Base-by-base conservation (phyloP, 2,329 filamentous ascomycete species). In the Colletotrichum kahawae region DNA sequence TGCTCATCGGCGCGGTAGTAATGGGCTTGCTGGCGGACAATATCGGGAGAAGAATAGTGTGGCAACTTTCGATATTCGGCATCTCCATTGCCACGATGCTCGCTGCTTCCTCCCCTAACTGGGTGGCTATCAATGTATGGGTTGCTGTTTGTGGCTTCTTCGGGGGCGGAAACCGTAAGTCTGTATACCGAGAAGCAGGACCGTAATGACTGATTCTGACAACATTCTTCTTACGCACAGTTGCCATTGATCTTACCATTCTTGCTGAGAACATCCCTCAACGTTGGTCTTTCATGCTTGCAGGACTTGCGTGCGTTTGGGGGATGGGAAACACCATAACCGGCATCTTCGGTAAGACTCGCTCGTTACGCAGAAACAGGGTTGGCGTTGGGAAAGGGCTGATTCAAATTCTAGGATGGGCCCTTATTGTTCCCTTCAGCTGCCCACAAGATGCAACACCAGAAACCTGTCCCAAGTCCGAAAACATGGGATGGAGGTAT, bases 131-230 rank as follows among this genome's bases (percentile, higher is more conserved):
- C 0, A 56, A 56, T 0, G 12, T 27, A 1, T 56, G 51, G 51
- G 21, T 56, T 56, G 51, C 51, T 24, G 1, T 56, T 18, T 56
- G 51, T 29, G 51, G 51, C 21, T 56, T 56, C 4, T 56, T 56
- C 24, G 51, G 51, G 14, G 51, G 51, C 21, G 51, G 51, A 14
- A 56, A 56, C 14, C 51, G 51, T 56, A 1, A 56, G 51, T 56
- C n/a, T n/a, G 16, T 10, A 0, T 16, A 18, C 36, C 0, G 8
- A 4, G 36, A 4, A 43, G 4, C 4, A n/a, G 16, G 16, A n/a
- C 29, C 6, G 6, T 31, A 43, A 3, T 43, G 18, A 10, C 8
- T 10, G 38, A 43, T 43, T 0, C 18, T 48, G 18, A n/a, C 38
- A 48, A 48, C 18, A 48, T 0, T n/a, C 18, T 4, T 48, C 0